Conservation (phyloP, 495 filamentous ascomycete species). For the Aspergillus olivimuriae region DNA sequence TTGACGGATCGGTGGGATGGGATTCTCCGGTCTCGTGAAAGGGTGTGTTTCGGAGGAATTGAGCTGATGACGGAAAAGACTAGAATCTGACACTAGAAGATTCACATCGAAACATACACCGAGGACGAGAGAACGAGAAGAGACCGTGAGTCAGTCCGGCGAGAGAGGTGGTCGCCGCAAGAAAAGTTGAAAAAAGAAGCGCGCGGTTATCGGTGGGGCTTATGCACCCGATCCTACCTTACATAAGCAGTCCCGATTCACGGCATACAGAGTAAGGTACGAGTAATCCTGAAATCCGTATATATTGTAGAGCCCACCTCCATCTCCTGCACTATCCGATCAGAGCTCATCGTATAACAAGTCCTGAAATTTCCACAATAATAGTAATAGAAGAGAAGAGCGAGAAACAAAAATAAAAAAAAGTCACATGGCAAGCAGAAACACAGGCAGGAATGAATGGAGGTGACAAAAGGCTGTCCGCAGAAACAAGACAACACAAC, state of each 20-base stretch:
- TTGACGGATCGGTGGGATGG: not conserved
- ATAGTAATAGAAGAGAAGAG: not conserved
- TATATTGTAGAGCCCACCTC: conserved; percentile 10
- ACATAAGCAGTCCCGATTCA: too few species aligned
- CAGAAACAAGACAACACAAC: too few species aligned
- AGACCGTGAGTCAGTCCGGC: not conserved
- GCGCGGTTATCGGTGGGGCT: conserved; percentile 1
- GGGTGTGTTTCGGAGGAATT: too few species aligned
- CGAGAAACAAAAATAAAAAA: conserved; percentile 3
- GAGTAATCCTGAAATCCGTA: conserved; percentile 4
- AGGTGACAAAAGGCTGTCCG: conserved; percentile 11
- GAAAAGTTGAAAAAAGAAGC: conserved; percentile 6
- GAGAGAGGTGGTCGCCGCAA: too few species aligned
- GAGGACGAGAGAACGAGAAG: not conserved
- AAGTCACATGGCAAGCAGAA: conserved; percentile 8
- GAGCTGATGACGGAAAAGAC: too few species aligned
- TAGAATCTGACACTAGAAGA: too few species aligned
- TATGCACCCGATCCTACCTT: too few species aligned
- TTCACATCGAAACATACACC: too few species aligned
- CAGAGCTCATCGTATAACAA: too few species aligned
- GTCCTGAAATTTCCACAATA: not conserved
- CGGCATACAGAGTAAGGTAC: too few species aligned
- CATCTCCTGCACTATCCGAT: too few species aligned
- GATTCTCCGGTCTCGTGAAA: too few species aligned
- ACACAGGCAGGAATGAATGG: conserved; percentile 16